These are phyloP conservation scores for Dionaea muscipula DNA, from an alignment of 179 eudicot species.

Conservation along the genomic window DNA sequence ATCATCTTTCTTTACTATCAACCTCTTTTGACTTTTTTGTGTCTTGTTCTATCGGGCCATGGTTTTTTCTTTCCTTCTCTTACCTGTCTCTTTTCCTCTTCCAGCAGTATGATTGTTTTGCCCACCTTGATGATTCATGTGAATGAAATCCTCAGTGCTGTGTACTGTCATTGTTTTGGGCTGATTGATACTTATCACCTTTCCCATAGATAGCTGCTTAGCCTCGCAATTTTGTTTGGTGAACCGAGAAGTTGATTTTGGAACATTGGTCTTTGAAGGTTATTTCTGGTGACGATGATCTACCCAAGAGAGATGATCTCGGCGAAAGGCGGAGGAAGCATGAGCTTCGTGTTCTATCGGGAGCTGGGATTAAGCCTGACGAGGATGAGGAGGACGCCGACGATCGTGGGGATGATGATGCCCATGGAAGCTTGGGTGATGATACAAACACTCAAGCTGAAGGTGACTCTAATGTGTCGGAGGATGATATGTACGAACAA, in stretches of 20 bases:
- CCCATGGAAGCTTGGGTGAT: no score
- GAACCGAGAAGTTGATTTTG: not conserved
- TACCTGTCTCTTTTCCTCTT: no score
- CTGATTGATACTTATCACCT: not conserved
- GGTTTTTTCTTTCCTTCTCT: no score
- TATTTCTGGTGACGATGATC: conserved; percentile 87
- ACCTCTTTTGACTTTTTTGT: no score
- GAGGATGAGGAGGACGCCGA: conserved; percentile 33
- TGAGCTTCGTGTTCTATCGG: conserved; percentile 65
- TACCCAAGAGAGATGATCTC: conserved; percentile 79
- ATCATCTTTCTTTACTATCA: no score
- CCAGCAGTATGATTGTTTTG: no score
- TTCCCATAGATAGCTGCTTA: not conserved
- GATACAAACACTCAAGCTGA: conserved; percentile 24
- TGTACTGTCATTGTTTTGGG: not conserved
- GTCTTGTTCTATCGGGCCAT: no score
- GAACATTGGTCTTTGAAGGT: conserved; percentile 24
- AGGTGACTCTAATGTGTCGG: conserved; percentile 26
- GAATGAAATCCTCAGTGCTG: no score
- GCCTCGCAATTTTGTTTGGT: not conserved
- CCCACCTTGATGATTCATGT: no score
- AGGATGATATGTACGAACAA: conserved; percentile 50
- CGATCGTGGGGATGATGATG: conserved; percentile 20
- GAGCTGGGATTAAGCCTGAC: conserved; percentile 49
- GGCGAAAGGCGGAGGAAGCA: conserved; percentile 92